Evolutionary conservation across 176 grass and related monocot genomes (phyloP).

Genomic region (Pontederia paniculata): DNA sequence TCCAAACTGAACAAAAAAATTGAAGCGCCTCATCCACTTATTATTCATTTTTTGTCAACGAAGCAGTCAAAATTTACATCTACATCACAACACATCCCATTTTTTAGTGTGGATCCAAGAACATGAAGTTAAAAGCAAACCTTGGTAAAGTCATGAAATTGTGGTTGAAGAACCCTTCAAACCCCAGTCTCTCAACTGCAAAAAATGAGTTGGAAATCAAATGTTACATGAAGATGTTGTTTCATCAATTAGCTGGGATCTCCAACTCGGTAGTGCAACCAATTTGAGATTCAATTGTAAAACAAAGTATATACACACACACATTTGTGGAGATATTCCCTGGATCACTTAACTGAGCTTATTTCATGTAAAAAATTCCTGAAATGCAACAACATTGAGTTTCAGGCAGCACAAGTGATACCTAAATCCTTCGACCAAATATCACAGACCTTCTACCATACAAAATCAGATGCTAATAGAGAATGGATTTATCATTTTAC

Average conservation of each 20-base stretch:
- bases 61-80: not conserved
- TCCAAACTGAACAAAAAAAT: not conserved
- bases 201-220: slow-evolving; percentile 21
- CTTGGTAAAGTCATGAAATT: slow-evolving; percentile 39
- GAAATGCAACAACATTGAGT: no score
- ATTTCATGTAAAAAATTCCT: no score
- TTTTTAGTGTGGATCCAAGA: no score
- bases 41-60: not conserved
- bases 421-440: no score
- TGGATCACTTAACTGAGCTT: no score
- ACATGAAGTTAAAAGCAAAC: slow-evolving; percentile 11
- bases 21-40: not conserved
- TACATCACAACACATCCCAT: no score
- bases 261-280: not conserved
- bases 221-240: slow-evolving; percentile 3
- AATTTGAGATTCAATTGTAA: not conserved
- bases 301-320: not conserved
- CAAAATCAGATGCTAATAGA: no score
- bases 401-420: no score
- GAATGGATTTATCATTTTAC: slow-evolving; percentile 11
- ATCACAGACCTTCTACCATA: no score
- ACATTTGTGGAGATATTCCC: no score
- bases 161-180: slow-evolving; percentile 71
- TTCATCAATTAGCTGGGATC: not conserved
- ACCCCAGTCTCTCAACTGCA: slow-evolving; percentile 57